A percentile compares a stretch with the other conserved stretches of the same genome.
Evolutionary conservation across 129 eudicot genomes (phyloP).

Genomic region (Tagetes erecta): DNA sequence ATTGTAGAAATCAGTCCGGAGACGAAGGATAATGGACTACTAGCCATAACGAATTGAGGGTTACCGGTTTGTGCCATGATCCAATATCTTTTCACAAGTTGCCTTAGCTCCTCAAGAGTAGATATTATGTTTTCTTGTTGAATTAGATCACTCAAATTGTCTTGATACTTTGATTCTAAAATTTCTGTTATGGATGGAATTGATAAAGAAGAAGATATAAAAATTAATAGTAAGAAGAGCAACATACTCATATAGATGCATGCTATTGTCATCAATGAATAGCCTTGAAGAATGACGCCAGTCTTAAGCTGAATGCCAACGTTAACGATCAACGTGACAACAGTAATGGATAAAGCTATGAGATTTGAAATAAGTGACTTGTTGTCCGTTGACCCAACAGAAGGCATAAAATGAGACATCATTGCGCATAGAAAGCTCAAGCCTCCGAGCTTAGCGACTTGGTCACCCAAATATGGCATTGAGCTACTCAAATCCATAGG

Average conservation of each 20-base stretch:
- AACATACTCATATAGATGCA: conserved; percentile 21
- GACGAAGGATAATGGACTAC: background rate
- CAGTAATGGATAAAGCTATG: conserved; percentile 41
- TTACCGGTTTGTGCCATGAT: conserved; percentile 21
- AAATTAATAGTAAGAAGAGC: conserved; percentile 11
- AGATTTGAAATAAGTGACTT: conserved; percentile 32
- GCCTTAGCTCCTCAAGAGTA: conserved; percentile 6
- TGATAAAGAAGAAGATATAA: conserved; percentile 13
- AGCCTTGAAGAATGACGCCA: background rate
- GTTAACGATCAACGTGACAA: conserved; percentile 37
- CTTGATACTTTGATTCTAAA: conserved; percentile 25
- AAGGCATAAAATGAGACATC: conserved; percentile 35
- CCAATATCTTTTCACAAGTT: conserved; percentile 22
- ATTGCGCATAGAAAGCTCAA: background rate
- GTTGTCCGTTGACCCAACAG: conserved; percentile 40
- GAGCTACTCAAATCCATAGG: conserved; percentile 3
- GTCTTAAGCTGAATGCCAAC: conserved; percentile 23
- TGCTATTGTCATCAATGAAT: background rate
- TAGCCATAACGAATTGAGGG: conserved; percentile 28
- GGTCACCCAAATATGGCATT: background rate
- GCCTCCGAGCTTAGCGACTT: background rate
- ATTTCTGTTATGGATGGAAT: conserved; percentile 4
- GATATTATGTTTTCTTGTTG: background rate
- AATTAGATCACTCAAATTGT: background rate
- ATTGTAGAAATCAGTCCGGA: conserved; percentile 6